Evolutionary conservation across 495 filamentous ascomycete species (phyloP).

Genomic region (Diplogelasinospora grovesii): DNA sequence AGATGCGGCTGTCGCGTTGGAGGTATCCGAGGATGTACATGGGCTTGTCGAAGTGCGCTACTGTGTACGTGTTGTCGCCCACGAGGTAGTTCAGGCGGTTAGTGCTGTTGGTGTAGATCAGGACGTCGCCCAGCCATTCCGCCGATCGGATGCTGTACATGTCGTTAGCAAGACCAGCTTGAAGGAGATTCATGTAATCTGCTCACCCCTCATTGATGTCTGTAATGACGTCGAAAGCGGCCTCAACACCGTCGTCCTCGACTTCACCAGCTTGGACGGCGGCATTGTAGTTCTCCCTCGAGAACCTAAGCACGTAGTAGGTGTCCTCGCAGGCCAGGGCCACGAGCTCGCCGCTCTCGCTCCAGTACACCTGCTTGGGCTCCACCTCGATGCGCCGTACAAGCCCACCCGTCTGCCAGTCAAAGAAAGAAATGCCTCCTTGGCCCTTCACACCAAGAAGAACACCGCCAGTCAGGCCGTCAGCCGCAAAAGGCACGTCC

Average conservation of each 20-base stretch:
- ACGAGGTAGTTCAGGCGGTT: slow-evolving; percentile 98
- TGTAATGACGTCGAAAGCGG: slow-evolving; percentile 92
- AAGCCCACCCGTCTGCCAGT: slow-evolving; percentile 85
- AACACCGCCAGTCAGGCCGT: slow-evolving; percentile 82
- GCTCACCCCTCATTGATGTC: slow-evolving; percentile 82
- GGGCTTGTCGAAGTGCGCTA: slow-evolving; percentile 90
- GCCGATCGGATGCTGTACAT: slow-evolving; percentile 72
- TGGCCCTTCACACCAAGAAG: slow-evolving; percentile 93
- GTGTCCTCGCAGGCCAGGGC: slow-evolving; percentile 90
- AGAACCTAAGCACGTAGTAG: slow-evolving; percentile 90
- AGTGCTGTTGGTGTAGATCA: slow-evolving; percentile 95
- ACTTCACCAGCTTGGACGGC: slow-evolving; percentile 73
- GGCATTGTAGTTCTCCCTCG: slow-evolving; percentile 75
- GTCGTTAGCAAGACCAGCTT: slow-evolving; percentile 13
- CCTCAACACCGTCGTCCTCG: slow-evolving; percentile 94
- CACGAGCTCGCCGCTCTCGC: slow-evolving; percentile 89
- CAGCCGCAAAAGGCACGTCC: slow-evolving; percentile 93
- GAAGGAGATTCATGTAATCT: not conserved
- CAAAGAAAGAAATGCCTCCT: slow-evolving; percentile 90
- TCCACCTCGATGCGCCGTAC: slow-evolving; percentile 95
- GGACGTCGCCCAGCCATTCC: slow-evolving; percentile 96
- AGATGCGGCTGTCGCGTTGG: slow-evolving; percentile 85
- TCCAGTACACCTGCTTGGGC: slow-evolving; percentile 93
- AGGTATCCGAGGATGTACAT: slow-evolving; percentile 96
- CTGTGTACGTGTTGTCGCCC: slow-evolving; percentile 96